A percentile compares a stretch with the other conserved stretches of the same genome.
Conservation (phyloP, 2,329 filamentous ascomycete species). For the Mollisia scopiformis region DNA sequence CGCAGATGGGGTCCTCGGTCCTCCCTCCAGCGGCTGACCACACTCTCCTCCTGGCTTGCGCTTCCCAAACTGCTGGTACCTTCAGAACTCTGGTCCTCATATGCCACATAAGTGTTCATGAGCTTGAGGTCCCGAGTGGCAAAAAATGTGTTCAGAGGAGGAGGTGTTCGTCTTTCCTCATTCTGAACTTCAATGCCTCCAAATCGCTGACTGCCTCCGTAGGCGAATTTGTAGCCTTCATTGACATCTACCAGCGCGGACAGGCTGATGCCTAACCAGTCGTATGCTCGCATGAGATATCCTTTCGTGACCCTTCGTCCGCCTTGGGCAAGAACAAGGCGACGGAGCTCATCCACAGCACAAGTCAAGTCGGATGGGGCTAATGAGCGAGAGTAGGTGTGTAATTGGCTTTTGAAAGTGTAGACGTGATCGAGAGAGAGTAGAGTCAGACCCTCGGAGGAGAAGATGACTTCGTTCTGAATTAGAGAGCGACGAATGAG, state of each 20-base stretch:
- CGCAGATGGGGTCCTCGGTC: conserved; percentile 37
- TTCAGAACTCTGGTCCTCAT: not conserved
- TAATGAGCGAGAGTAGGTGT: conserved; percentile 55
- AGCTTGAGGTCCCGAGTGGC: conserved; percentile 10
- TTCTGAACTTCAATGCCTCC: conserved; percentile 48
- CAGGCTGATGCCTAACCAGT: conserved; percentile 57
- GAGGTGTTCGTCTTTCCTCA: conserved; percentile 35
- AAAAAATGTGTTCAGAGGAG: conserved; percentile 26
- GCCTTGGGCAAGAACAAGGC: conserved; percentile 58
- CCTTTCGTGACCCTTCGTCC: conserved; percentile 52
- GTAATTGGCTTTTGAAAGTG: conserved; percentile 64
- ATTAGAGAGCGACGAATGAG: conserved; percentile 58
- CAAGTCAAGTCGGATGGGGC: conserved; percentile 50
- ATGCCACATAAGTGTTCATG: conserved; percentile 9
- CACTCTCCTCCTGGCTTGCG: conserved; percentile 12
- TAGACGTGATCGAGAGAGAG: conserved; percentile 65
- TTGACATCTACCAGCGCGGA: conserved; percentile 56
- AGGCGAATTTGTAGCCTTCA: conserved; percentile 57
- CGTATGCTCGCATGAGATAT: conserved; percentile 57
- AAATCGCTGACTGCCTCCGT: conserved; percentile 50
- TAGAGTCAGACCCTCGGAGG: conserved; percentile 60
- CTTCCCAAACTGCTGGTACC: conserved; percentile 1
- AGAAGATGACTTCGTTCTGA: conserved; percentile 66
- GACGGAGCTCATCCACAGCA: conserved; percentile 64
- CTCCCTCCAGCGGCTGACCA: conserved; percentile 14